Percentiles rank a stretch among this genome's conserved stretches.
These are phyloP conservation scores for Colletotrichum orchidophilum DNA, from an alignment of 2,329 filamentous ascomycete genomes.

Conservation along the genomic window DNA sequence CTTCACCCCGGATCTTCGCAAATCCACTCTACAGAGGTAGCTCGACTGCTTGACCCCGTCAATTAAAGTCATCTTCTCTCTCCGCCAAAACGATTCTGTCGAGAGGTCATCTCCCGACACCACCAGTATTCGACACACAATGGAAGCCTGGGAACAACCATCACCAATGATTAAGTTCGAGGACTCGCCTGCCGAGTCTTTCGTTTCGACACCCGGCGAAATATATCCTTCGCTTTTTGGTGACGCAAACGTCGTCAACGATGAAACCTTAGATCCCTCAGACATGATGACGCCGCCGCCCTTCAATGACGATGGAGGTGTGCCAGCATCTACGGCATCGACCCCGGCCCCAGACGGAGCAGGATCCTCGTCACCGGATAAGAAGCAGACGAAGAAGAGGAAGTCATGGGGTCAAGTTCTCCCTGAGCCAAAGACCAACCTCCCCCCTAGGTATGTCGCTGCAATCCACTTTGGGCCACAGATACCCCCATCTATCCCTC, in stretches of 20 bases:
- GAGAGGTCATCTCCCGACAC: neutral
- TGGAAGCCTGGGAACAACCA: slow-evolving; percentile 51
- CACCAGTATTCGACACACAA: slow-evolving; percentile 40
- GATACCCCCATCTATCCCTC: neutral
- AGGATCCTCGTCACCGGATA: slow-evolving; percentile 52
- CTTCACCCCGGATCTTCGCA: slow-evolving; percentile 24
- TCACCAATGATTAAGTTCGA: slow-evolving; percentile 62
- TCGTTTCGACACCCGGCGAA: slow-evolving; percentile 60
- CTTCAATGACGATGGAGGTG: slow-evolving; percentile 39
- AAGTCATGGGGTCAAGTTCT: slow-evolving; percentile 99
- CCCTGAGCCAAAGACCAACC: slow-evolving; percentile 94
- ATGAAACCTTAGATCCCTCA: slow-evolving; percentile 52
- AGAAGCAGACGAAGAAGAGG: slow-evolving; percentile 88
- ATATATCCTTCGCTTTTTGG: slow-evolving; percentile 59
- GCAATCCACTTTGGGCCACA: neutral
- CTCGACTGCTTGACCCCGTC: neutral
- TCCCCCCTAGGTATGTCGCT: slow-evolving; percentile 79
- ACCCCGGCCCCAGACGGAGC: neutral
- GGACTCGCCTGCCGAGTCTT: slow-evolving; percentile 63
- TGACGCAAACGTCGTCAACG: slow-evolving; percentile 38
- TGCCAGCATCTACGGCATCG: slow-evolving; percentile 36
- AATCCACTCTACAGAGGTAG: neutral
- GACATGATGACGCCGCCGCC: slow-evolving; percentile 62
- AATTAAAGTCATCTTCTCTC: slow-evolving; percentile 16
- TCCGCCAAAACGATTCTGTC: neutral